Evolutionary conservation across 495 filamentous ascomycete species (phyloP), one percentile per base, ranked within the genome.

Genomic region (Opeltia flavorubescens): DNA sequence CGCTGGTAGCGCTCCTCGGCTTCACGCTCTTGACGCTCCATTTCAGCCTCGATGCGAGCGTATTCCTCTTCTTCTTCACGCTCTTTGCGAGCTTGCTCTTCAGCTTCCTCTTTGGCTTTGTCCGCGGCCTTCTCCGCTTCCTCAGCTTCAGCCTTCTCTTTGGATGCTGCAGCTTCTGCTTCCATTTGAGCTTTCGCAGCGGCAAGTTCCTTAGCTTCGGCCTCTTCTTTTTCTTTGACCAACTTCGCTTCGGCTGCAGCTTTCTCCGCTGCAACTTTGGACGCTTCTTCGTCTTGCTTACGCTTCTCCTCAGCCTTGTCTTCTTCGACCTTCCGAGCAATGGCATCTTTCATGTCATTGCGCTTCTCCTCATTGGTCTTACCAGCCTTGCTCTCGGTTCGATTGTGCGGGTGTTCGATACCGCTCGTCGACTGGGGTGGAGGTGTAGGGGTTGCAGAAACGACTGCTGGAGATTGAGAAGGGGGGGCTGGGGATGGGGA

Each of bases 301-400:
- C 70, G 70, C 55, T 68, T 69, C 49, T 71, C 63, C 24, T 68
- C 74, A 18, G 71, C 67, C 54, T 68, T 65, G 27, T 74, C 72
- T 20, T 71, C 66, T 52, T 75, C 68, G 43, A 76, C 74, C 59
- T 78, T 78, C 42, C 68, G 68, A 46, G 76, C 75, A 49, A 86
- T 76, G 17, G 76, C 72, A 20, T 81, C 79, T 54, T 75, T 72
- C 63, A 84, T 68, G 44, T 82, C 80, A 43, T 74, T 71, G 58
- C 78, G 75, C 59, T 74, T 82, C 59, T 89, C 81, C 54, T 82
- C 80, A 30, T 76, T 73, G 2, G 78, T 78, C 70, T 82, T 83
- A 20, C 60, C 59, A 13, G 59, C 65, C 59, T 76, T 74, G 57
- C 73, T 83, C 35, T 81, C 77, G 3, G 73, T 60, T 11, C 76